Percentiles rank a stretch among this genome's conserved stretches.
Conservation (phyloP, 192 early-diverging fungal species). For the Funneliformis mosseae region DNA sequence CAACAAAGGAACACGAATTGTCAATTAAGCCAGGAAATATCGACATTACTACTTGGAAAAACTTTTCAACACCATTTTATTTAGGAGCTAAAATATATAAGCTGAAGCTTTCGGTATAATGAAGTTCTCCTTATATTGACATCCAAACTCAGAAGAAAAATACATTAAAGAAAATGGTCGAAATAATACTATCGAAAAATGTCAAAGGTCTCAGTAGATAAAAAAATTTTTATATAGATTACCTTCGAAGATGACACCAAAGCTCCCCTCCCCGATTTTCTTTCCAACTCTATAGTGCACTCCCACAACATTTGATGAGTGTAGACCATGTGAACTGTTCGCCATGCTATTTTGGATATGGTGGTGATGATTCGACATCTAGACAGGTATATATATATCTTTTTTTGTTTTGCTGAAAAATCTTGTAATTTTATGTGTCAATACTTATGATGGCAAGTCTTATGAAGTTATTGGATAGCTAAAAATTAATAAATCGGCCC, state of each 20-base stretch:
- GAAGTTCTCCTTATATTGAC: not conserved
- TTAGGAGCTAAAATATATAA: not conserved
- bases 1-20: no score
- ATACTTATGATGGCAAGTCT: not conserved
- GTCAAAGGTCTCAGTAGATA: not conserved
- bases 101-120: not conserved
- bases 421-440: not conserved
- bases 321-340: conserved; percentile 40
- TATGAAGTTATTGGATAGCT: not conserved
- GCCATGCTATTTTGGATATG: conserved; percentile 32
- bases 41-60: not conserved
- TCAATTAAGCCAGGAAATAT: not conserved
- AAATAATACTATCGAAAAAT: no score
- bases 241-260: conserved; percentile 99
- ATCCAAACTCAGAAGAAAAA: conserved; percentile 9
- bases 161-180: not conserved
- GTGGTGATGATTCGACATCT: conserved; percentile 30
- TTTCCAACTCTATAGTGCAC: conserved; percentile 95
- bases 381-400: not conserved
- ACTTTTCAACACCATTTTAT: not conserved
- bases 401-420: not conserved
- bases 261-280: conserved; percentile 97
- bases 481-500: not conserved
- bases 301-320: conserved; percentile 85
- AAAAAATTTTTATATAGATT: conserved; percentile 10